These are phyloP conservation scores for Ogataea hybrid DNA, from an alignment of 1,139 yeast species.

Conservation along the genomic window DNA sequence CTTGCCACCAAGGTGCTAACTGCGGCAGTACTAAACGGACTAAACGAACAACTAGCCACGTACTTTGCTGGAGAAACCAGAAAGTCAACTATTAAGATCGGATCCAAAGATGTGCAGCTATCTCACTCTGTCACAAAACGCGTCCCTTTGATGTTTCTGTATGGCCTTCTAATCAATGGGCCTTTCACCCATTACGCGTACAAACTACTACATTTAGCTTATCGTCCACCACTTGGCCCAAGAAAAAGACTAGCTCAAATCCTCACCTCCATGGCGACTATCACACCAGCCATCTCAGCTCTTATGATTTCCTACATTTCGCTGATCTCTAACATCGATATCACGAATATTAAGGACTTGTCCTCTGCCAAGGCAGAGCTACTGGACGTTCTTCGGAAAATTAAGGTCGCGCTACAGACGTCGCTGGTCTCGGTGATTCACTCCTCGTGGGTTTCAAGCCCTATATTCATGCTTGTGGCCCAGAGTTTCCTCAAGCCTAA, in stretches of 20 bases:
- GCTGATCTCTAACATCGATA: slow-evolving; percentile 34
- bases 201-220: slow-evolving; percentile 43
- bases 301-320: slow-evolving; percentile 57
- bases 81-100: slow-evolving; percentile 13
- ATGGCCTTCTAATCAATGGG: slow-evolving; percentile 68
- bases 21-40: slow-evolving; percentile 52
- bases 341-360: slow-evolving; percentile 9
- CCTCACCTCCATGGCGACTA: slow-evolving; percentile 54
- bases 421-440: slow-evolving; percentile 58
- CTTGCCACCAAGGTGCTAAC: slow-evolving; percentile 60
- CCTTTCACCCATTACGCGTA: slow-evolving; percentile 72
- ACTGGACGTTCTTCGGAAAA: slow-evolving; percentile 24
- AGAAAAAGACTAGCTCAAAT: slow-evolving; percentile 54
- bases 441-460: slow-evolving; percentile 64
- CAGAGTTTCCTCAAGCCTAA: slow-evolving; percentile 71
- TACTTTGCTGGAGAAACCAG: slow-evolving; percentile 41
- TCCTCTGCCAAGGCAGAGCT: slow-evolving; percentile 30
- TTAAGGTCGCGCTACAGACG: slow-evolving; percentile 42
- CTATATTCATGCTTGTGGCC: slow-evolving; percentile 64
- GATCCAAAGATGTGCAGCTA: slow-evolving; percentile 22
- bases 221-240: slow-evolving; percentile 39
- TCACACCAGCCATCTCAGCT: slow-evolving; percentile 62
- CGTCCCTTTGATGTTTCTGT: slow-evolving; percentile 65
- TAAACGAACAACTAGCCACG: slow-evolving; percentile 61
- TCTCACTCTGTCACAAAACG: slow-evolving; percentile 46